These are phyloP conservation scores for Xylaria sp. DNA, from an alignment of 2,329 filamentous ascomycete species.

Conservation along the genomic window DNA sequence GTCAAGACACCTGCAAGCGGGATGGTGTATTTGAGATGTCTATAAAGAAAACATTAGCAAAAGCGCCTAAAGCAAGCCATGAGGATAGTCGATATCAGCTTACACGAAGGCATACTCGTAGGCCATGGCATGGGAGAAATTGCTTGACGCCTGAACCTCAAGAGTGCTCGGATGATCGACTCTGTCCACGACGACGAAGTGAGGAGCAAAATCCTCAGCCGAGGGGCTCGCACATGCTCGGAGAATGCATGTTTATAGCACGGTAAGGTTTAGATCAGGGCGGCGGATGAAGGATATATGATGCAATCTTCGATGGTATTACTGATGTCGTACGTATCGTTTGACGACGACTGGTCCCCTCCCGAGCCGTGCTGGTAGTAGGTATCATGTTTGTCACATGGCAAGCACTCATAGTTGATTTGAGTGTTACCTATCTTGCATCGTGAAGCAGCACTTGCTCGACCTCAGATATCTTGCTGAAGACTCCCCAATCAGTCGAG, in stretches of 20 bases:
- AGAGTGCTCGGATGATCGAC: background rate
- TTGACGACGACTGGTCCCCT: background rate
- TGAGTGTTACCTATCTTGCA: too few species aligned
- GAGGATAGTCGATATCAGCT: conserved; percentile 7
- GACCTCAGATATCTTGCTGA: background rate
- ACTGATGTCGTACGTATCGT: conserved; percentile 4
- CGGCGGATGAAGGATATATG: conserved; percentile 1
- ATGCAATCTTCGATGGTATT: conserved; percentile 7
- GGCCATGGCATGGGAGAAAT: conserved; percentile 21
- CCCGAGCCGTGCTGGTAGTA: too few species aligned
- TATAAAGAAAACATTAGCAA: conserved; percentile 30
- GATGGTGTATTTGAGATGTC: conserved; percentile 62
- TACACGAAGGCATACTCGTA: conserved; percentile 32
- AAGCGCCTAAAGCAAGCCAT: background rate
- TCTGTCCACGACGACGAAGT: background rate
- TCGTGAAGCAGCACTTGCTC: background rate
- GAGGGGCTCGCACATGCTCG: background rate
- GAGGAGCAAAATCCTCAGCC: background rate
- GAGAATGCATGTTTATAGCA: conserved; percentile 8
- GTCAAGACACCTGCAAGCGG: conserved; percentile 57
- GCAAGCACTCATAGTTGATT: background rate
- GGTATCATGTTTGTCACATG: background rate
- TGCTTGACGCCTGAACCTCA: background rate
- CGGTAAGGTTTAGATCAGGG: conserved; percentile 9
- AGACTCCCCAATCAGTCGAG: background rate